A percentile compares a stretch with the other conserved stretches of the same genome.
Conservation (phyloP, 768 basidiomycete species). For the Leccinum barrowsii region DNA sequence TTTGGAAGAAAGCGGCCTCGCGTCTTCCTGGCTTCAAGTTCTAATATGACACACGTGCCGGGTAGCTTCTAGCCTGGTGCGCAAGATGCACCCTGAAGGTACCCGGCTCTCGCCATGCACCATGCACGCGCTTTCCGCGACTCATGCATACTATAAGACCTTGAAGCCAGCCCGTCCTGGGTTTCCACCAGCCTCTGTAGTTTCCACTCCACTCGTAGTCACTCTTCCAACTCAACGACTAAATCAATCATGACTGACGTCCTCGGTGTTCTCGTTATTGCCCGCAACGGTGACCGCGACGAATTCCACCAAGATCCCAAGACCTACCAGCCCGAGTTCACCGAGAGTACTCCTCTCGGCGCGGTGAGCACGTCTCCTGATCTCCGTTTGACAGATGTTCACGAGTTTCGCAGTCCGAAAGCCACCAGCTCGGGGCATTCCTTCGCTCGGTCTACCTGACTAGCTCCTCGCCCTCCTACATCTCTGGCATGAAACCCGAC, state of each 20-base stretch:
- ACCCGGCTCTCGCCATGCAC: conserved; percentile 28
- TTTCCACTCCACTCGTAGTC: conserved; percentile 16
- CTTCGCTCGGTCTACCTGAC: conserved; percentile 68
- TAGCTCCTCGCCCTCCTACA: conserved; percentile 63
- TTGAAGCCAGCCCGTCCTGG: conserved; percentile 1
- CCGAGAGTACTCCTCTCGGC: conserved; percentile 73
- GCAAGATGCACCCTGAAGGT: conserved; percentile 21
- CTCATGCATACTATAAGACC: conserved; percentile 24
- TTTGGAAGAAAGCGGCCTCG: conserved; percentile 31
- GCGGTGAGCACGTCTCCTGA: conserved; percentile 43
- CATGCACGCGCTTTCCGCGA: conserved; percentile 26
- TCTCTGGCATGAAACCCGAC: conserved; percentile 60
- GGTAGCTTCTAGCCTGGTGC: conserved; percentile 16
- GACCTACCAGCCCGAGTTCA: conserved; percentile 58
- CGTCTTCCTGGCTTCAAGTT: conserved; percentile 28
- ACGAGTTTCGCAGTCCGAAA: conserved; percentile 48
- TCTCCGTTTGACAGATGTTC: background rate
- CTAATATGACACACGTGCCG: conserved; percentile 24
- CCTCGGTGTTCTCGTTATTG: conserved; percentile 73
- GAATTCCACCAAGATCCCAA: conserved; percentile 69
- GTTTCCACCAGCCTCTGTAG: conserved; percentile 16
- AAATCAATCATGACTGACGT: conserved; percentile 42
- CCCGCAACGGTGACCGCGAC: conserved; percentile 74
- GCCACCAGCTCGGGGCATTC: conserved; percentile 57
- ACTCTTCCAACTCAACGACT: conserved; percentile 14